Evolutionary conservation across 2,329 filamentous ascomycete species (phyloP).

Genomic region (Bipolaris gigantea): DNA sequence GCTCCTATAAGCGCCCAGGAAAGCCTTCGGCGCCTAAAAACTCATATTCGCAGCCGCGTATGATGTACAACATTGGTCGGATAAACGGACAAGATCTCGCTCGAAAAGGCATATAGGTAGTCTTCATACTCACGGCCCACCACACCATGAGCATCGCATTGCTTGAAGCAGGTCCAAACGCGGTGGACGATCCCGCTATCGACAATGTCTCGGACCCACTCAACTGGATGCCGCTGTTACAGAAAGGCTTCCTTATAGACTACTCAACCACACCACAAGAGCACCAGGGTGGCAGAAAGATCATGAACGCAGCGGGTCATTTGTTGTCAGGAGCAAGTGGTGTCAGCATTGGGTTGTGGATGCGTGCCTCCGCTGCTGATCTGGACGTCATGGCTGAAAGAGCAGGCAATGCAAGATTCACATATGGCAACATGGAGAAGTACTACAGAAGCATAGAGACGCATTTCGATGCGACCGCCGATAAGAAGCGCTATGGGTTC

Average conservation of each 20-base stretch:
- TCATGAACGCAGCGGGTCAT: constrained; percentile 18
- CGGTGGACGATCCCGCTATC: constrained; percentile 7
- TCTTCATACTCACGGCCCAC: background rate
- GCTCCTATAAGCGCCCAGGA: background rate
- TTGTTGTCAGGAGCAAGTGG: constrained; percentile 22
- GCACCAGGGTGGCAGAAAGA: constrained; percentile 13
- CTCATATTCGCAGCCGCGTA: background rate
- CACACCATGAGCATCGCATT: constrained; percentile 10
- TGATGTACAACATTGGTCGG: background rate
- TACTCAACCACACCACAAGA: constrained; percentile 22
- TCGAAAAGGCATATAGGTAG: background rate
- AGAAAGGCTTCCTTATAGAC: constrained; percentile 15
- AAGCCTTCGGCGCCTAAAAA: background rate
- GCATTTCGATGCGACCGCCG: constrained; percentile 13
- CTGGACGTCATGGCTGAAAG: constrained; percentile 16
- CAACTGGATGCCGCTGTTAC: constrained; percentile 6
- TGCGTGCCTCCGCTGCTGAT: constrained; percentile 18
- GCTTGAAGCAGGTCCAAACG: constrained; percentile 22
- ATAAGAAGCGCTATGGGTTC: constrained; percentile 19
- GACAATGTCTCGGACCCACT: constrained; percentile 10
- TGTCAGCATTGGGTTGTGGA: constrained; percentile 22
- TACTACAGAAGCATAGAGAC: constrained; percentile 20
- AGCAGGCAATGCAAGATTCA: constrained; percentile 17
- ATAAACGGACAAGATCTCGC: too few relatives aligned
- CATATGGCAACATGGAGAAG: constrained; percentile 17